These are phyloP conservation scores for Periconia digitata DNA, from an alignment of 2,329 filamentous ascomycete species.

Conservation along the genomic window DNA sequence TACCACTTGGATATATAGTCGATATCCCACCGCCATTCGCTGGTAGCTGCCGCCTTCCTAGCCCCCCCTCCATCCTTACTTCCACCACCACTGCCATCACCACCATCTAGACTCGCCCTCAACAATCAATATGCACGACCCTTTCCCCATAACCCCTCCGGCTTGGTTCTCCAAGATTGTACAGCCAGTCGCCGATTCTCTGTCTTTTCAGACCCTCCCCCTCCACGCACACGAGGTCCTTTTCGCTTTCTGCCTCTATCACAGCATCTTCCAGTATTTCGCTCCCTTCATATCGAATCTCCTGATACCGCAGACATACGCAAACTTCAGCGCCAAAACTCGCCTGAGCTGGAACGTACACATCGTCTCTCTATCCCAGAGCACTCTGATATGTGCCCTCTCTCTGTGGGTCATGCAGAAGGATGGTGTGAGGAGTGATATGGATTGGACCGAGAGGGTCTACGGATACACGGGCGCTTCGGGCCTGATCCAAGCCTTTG, in stretches of 20 bases:
- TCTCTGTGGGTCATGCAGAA: slow-evolving; percentile 71
- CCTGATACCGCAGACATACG: slow-evolving; percentile 66
- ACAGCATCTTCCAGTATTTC: slow-evolving; percentile 64
- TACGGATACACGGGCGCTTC: slow-evolving; percentile 76
- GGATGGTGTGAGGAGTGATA: slow-evolving; percentile 67
- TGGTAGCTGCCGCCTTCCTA: background rate
- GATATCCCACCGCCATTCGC: background rate
- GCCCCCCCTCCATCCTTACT: slow-evolving; percentile 7
- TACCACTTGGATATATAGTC: background rate
- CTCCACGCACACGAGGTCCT: slow-evolving; percentile 78
- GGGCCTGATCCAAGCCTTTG: slow-evolving; percentile 75
- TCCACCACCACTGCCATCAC: background rate
- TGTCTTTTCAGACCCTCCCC: slow-evolving; percentile 67
- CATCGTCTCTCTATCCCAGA: slow-evolving; percentile 81
- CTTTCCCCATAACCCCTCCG: slow-evolving; percentile 65
- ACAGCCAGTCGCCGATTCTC: slow-evolving; percentile 64
- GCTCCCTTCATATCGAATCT: slow-evolving; percentile 67
- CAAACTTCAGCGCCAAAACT: slow-evolving; percentile 61
- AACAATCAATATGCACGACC: slow-evolving; percentile 64
- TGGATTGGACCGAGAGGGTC: slow-evolving; percentile 68
- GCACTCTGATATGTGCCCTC: slow-evolving; percentile 68
- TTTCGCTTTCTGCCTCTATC: slow-evolving; percentile 67
- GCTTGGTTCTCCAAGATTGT: slow-evolving; percentile 57
- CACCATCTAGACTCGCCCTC: background rate
- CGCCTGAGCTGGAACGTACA: slow-evolving; percentile 84